phyloP scores from a whole-genome alignment of 352 stramenopile genomes.

The Saprolegnia diclina region DNA sequence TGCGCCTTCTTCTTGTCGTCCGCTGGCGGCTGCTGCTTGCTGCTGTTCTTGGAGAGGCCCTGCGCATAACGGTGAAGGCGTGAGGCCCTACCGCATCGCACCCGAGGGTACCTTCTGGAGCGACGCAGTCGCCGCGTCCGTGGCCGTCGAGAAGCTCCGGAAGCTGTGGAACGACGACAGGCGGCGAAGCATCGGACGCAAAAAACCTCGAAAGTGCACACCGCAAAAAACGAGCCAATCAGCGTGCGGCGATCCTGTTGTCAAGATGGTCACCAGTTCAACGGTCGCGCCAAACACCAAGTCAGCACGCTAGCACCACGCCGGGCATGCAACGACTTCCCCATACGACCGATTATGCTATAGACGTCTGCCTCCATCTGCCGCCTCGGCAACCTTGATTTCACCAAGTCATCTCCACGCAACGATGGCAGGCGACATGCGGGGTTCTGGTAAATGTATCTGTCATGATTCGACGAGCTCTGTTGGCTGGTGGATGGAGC shows the following conservation, averaged over 20 bases:
- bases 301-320: too few relatives aligned
- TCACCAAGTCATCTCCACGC: too few relatives aligned
- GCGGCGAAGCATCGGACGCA: constrained; percentile 1
- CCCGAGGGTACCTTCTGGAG: constrained; percentile 23
- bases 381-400: too few relatives aligned
- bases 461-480: too few relatives aligned
- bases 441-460: too few relatives aligned
- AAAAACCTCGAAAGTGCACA: neutral
- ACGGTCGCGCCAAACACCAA: neutral
- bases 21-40: neutral
- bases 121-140: constrained; percentile 21
- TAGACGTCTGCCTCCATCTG: too few relatives aligned
- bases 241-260: neutral
- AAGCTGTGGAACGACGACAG: neutral
- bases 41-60: constrained; percentile 25
- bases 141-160: constrained; percentile 19
- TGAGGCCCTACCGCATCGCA: neutral
- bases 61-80: neutral
- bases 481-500: too few relatives aligned
- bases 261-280: neutral
- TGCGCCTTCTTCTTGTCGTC: constrained; percentile 4
- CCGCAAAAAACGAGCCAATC: constrained; percentile 15
- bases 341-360: too few relatives aligned
- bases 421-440: too few relatives aligned
- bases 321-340: too few relatives aligned